Evolutionary conservation across 306 rosid genomes (phyloP).

Genomic region (Cucurbita maxima): DNA sequence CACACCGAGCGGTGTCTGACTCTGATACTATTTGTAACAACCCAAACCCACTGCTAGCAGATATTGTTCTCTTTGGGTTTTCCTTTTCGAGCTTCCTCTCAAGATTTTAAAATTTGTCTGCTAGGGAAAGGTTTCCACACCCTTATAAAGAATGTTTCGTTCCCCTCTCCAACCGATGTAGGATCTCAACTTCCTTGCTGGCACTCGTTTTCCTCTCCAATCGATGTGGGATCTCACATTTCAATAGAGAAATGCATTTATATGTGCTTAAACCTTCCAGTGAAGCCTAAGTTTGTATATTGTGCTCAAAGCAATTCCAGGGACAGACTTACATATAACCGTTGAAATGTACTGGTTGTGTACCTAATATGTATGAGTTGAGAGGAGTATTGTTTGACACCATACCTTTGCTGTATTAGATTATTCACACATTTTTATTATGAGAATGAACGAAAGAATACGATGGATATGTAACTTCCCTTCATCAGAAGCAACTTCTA

Average conservation of each 20-base stretch:
- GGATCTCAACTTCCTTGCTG: no score
- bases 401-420: background rate
- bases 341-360: background rate
- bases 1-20: no score
- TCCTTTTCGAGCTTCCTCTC: no score
- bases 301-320: background rate
- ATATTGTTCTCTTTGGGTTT: no score
- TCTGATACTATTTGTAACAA: no score
- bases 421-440: background rate
- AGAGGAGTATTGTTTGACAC: background rate
- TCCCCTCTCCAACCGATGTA: no score
- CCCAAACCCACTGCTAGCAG: no score
- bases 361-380: background rate
- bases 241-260: background rate
- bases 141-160: no score
- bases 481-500: background rate
- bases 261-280: background rate
- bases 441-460: background rate
- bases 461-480: background rate
- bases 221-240: no score
- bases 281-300: background rate
- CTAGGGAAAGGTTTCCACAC: no score
- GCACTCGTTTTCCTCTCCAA: no score
- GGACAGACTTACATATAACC: background rate
- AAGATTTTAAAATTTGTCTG: no score